A percentile compares a stretch with the other conserved stretches of the same genome.
phyloP scores from a whole-genome alignment of 208 protist genomes.

The Crithidia expoeki region DNA sequence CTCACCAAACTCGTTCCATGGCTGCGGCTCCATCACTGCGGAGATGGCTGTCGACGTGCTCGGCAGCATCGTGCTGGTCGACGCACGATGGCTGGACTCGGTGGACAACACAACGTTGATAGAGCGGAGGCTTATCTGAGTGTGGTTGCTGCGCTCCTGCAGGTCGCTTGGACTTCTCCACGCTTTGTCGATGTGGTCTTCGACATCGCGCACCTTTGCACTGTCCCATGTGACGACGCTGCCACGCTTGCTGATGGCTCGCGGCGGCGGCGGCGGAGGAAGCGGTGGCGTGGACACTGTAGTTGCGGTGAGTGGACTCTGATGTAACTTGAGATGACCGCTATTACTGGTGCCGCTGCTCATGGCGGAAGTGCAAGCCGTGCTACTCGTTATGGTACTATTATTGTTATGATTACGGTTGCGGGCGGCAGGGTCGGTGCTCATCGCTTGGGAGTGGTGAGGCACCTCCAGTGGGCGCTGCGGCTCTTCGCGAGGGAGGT shows the following conservation, averaged over 20 bases:
- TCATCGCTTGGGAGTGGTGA: not conserved
- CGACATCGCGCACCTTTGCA: not conserved
- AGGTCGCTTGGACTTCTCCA: constrained; percentile 8
- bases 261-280: not conserved
- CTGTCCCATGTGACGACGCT: constrained; percentile 4
- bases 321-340: too few relatives aligned
- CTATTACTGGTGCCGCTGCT: too few relatives aligned
- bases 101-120: constrained; percentile 9
- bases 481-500: constrained; percentile 7
- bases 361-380: too few relatives aligned
- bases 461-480: constrained; percentile 1
- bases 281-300: not conserved
- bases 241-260: not conserved
- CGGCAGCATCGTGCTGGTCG: constrained; percentile 4
- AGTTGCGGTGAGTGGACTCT: too few relatives aligned
- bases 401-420: too few relatives aligned
- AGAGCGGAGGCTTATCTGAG: not conserved
- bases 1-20: too few relatives aligned
- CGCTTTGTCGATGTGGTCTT: not conserved
- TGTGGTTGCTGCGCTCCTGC: not conserved
- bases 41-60: not conserved
- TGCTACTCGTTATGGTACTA: not conserved
- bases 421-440: not conserved
- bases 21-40: too few relatives aligned
- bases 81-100: not conserved